phyloP scores from a whole-genome alignment of 805 yeast species.

The Candida quercuum region DNA sequence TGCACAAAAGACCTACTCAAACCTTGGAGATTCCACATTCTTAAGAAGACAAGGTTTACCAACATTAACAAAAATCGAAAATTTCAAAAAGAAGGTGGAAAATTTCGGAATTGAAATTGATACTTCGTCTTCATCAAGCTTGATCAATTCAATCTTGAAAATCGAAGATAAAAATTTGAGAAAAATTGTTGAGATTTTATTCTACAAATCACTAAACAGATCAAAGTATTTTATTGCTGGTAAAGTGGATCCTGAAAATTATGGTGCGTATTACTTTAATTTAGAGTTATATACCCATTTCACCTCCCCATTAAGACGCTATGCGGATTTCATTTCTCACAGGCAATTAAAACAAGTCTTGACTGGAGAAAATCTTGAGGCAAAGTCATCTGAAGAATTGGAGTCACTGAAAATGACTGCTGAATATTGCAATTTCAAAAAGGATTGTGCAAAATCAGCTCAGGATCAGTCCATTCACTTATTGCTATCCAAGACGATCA shows the following conservation, averaged over 20 bases:
- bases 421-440: slow-evolving; percentile 92
- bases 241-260: slow-evolving; percentile 70
- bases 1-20: slow-evolving; percentile 73
- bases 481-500: slow-evolving; percentile 75
- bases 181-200: slow-evolving; percentile 69
- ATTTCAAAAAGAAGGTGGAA: slow-evolving; percentile 66
- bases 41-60: slow-evolving; percentile 88
- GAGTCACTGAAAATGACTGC: slow-evolving; percentile 76
- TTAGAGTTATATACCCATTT: slow-evolving; percentile 88
- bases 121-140: slow-evolving; percentile 62
- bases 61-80: slow-evolving; percentile 70
- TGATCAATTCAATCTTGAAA: slow-evolving; percentile 63
- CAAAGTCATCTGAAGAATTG: slow-evolving; percentile 39
- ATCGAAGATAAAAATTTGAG: slow-evolving; percentile 60
- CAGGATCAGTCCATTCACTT: slow-evolving; percentile 94
- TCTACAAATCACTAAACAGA: slow-evolving; percentile 76
- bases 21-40: slow-evolving; percentile 74
- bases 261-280: slow-evolving; percentile 76
- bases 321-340: slow-evolving; percentile 89
- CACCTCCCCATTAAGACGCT: slow-evolving; percentile 87
- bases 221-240: slow-evolving; percentile 90
- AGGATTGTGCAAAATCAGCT: slow-evolving; percentile 88
- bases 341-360: slow-evolving; percentile 78
- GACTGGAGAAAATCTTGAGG: slow-evolving; percentile 27
- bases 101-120: slow-evolving; percentile 66